Evolutionary conservation across 352 stramenopile species (phyloP), one percentile per base, ranked within the genome.

Genomic region (Discostella stelligera): DNA sequence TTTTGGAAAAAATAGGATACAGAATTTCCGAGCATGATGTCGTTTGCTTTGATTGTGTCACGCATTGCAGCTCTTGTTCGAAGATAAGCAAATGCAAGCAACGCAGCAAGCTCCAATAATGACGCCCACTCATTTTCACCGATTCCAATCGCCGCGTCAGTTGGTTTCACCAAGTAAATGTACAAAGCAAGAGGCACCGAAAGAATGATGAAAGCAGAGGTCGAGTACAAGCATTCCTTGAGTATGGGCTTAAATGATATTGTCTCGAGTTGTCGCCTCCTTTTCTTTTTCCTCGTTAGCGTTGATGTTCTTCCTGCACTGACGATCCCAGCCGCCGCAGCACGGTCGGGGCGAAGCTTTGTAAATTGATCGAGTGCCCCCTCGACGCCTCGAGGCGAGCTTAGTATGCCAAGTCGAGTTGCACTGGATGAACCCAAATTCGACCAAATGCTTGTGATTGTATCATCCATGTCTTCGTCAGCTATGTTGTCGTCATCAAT

Each of bases 371-470:
- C 78, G 32, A 93, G 63, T 13, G 71, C 68, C 56, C 68, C 78
- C 54, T 91, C 83, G 7, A 90, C 66, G 2, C 75, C 80, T 54
- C 73, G 74, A 54, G 72, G 74, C 11, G 86, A 77, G 7, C 80
- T 87, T 2, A 88, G 60, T 41, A 91, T 59, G 25, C 52, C 48
- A 50, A 93, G 73, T 41, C 87, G 27, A 27, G 67, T 86, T n/a
- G 85, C 77, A 71, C 83, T 90, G n/a, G 85, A 93, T 13, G 70
- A 66, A 23, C 87, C 87, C 21, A 91, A 67, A 59, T 85, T 84
- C 0, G 72, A 84, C 55, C 80, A 84, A 25, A 80, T 63, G 37
- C 56, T 72, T 9, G 58, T 72, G 25, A 68, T 62, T 32, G 55
- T 44, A 37, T 58, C 70, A 25, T 79, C 64, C 32, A 85, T 74